These are phyloP conservation scores for Blastobotrys americana DNA, from an alignment of 805 yeast species.

Conservation along the genomic window DNA sequence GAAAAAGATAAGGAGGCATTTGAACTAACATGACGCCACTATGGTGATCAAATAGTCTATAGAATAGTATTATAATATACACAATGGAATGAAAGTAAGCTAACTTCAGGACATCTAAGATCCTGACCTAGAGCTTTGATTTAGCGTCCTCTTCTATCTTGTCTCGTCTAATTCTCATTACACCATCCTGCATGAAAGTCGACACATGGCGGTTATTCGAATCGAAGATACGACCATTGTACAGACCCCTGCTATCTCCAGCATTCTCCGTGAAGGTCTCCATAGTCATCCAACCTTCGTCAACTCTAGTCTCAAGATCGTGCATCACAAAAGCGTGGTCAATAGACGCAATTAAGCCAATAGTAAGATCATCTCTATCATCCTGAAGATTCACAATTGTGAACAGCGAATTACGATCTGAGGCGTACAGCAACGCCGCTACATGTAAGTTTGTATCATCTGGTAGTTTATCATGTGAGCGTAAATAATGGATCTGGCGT, in stretches of 20 bases:
- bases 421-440: slow-evolving; percentile 28
- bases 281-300: slow-evolving; percentile 24
- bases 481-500: slow-evolving; percentile 25
- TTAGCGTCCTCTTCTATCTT: slow-evolving; percentile 2
- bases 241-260: slow-evolving; percentile 25
- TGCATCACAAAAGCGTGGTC: slow-evolving; percentile 28
- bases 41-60: no score
- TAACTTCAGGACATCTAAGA: not conserved
- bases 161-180: slow-evolving; percentile 13
- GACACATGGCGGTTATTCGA: slow-evolving; percentile 19
- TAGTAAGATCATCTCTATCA: slow-evolving; percentile 5
- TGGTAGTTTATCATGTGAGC: slow-evolving; percentile 18
- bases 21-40: no score
- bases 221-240: slow-evolving; percentile 27
- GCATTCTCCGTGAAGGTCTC: slow-evolving; percentile 28
- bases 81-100: not conserved
- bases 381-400: slow-evolving; percentile 26
- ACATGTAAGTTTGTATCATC: slow-evolving; percentile 22
- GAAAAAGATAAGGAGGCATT: no score
- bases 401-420: slow-evolving; percentile 30
- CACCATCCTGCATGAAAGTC: slow-evolving; percentile 27
- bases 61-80: slow-evolving; percentile 3
- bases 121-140: not conserved
- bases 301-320: slow-evolving; percentile 19
- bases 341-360: slow-evolving; percentile 24